Evolutionary conservation across 768 basidiomycete genomes (phyloP).

Genomic region (Xanthoconium stramineum): DNA sequence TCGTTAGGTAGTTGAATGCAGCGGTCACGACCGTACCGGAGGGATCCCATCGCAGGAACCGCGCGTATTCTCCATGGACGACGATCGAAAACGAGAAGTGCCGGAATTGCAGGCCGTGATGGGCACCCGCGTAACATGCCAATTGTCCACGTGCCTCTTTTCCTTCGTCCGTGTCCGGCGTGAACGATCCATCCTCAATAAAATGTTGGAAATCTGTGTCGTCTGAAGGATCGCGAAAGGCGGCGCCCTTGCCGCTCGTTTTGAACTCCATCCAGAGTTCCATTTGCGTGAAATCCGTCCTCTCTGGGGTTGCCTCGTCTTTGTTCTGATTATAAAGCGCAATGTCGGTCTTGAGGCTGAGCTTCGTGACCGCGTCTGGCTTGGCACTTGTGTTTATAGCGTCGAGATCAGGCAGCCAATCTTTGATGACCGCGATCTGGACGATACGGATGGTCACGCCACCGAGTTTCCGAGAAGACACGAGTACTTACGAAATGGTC

Average conservation of each 20-base stretch:
- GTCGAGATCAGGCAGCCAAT: not conserved
- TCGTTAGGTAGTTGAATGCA: not conserved
- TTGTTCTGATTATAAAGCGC: not conserved
- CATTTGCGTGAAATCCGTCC: not conserved
- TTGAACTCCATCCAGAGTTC: conserved; percentile 10
- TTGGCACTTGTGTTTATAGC: not conserved
- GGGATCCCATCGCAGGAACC: conserved; percentile 37
- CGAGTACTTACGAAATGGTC: not conserved
- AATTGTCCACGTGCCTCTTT: conserved; percentile 20
- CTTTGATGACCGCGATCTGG: not conserved
- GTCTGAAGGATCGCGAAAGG: not conserved
- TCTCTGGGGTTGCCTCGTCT: not conserved
- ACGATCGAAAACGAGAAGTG: conserved; percentile 30
- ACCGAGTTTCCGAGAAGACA: not conserved
- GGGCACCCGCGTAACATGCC: conserved; percentile 21
- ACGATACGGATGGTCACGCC: no score
- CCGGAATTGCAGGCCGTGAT: conserved; percentile 28
- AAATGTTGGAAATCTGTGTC: not conserved
- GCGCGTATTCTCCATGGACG: conserved; percentile 22
- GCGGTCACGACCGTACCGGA: not conserved
- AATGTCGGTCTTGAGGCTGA: conserved; percentile 1
- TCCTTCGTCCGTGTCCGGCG: not conserved
- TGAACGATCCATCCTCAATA: not conserved
- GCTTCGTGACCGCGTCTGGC: not conserved
- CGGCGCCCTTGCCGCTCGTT: not conserved